These are phyloP conservation scores for Erythrophleum fordii DNA, from an alignment of 306 rosid species.

Conservation along the genomic window DNA sequence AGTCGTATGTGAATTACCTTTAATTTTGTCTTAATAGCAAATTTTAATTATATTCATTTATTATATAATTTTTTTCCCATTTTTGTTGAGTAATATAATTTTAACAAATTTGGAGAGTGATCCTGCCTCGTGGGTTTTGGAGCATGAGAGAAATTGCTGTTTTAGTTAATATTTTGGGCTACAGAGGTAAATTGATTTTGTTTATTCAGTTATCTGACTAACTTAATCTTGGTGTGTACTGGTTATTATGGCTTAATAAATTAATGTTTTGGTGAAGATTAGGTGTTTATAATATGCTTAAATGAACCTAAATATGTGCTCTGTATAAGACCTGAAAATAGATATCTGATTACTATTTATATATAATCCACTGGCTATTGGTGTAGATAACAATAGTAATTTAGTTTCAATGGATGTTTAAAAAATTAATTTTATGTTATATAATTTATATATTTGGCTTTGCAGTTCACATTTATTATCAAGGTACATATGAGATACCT, in stretches of 20 bases:
- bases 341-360: not conserved
- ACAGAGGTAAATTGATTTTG: not conserved
- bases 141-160: not conserved
- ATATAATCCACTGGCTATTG: not conserved
- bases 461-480: no score
- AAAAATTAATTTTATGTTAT: no score
- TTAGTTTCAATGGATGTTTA: not conserved
- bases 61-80: not conserved
- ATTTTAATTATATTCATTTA: not conserved
- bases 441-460: no score
- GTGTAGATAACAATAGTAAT: not conserved
- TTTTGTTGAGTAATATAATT: not conserved
- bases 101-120: not conserved
- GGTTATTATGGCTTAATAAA: not conserved
- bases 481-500: not conserved
- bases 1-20: constrained; percentile 13
- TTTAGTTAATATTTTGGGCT: not conserved
- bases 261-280: not conserved
- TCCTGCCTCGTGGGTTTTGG: not conserved
- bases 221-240: not conserved
- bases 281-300: not conserved
- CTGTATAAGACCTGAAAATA: not conserved
- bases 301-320: not conserved
- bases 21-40: not conserved
- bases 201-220: not conserved